A percentile compares a stretch with the other conserved stretches of the same genome.
Evolutionary conservation across 805 yeast genomes (phyloP).

Genomic region (Saccharomycopsis selenospora): DNA sequence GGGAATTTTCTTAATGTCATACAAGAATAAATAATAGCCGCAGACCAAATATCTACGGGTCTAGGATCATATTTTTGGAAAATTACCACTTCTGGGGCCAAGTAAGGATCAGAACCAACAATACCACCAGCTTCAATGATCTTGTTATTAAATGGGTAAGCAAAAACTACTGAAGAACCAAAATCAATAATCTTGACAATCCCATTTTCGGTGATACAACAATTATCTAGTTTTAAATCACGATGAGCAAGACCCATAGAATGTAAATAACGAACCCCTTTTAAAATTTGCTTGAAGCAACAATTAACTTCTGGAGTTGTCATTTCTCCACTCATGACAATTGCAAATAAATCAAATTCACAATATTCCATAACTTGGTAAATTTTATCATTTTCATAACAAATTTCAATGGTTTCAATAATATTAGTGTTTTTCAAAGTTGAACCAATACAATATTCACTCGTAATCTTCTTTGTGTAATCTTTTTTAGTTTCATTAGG

Average conservation of each 20-base stretch:
- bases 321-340: constrained; percentile 92
- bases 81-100: constrained; percentile 88
- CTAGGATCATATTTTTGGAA: constrained; percentile 81
- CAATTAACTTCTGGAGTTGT: constrained; percentile 70
- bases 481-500: constrained; percentile 72
- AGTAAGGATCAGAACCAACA: constrained; percentile 82
- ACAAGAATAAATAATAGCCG: constrained; percentile 85
- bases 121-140: constrained; percentile 75
- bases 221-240: constrained; percentile 86
- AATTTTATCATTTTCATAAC: constrained; percentile 79
- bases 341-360: constrained; percentile 86
- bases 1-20: constrained; percentile 90
- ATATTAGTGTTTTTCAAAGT: constrained; percentile 85
- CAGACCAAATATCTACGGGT: constrained; percentile 92
- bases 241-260: constrained; percentile 83
- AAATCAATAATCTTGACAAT: constrained; percentile 87
- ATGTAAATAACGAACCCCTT: constrained; percentile 77
- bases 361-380: constrained; percentile 94
- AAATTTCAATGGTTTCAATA: constrained; percentile 84
- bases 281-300: constrained; percentile 80
- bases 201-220: constrained; percentile 78
- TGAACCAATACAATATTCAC: constrained; percentile 91
- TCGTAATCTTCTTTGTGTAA: constrained; percentile 85
- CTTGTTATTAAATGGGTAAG: constrained; percentile 72
- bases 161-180: constrained; percentile 88